A percentile compares a stretch with the other conserved stretches of the same genome.
phyloP scores from a whole-genome alignment of 495 filamentous ascomycete genomes.

The Neurospora tetraspora region DNA sequence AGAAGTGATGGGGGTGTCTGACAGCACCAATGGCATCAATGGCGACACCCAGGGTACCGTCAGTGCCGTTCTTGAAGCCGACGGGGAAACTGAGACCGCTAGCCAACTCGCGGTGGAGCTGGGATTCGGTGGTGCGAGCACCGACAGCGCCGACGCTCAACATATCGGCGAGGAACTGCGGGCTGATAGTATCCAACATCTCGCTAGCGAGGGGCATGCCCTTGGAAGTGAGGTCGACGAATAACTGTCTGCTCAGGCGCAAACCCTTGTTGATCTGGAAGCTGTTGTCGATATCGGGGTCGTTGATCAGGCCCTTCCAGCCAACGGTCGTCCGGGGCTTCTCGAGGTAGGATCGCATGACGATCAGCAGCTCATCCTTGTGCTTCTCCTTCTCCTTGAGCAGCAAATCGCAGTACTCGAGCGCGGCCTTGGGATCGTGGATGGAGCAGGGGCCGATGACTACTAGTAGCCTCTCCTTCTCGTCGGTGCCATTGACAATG shows the following conservation, averaged over 20 bases:
- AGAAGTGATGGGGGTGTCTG: conserved; percentile 89
- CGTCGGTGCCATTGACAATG: conserved; percentile 71
- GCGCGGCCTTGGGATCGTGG: conserved; percentile 84
- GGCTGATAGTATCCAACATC: conserved; percentile 98
- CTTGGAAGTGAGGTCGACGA: conserved; percentile 84
- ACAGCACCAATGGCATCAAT: conserved; percentile 97
- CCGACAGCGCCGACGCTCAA: conserved; percentile 88
- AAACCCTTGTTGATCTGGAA: conserved; percentile 99
- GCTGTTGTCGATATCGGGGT: conserved; percentile 96
- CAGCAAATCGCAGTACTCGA: conserved; percentile 87
- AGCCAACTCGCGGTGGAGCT: conserved; percentile 90
- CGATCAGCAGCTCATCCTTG: conserved; percentile 78
- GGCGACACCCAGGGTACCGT: conserved; percentile 80
- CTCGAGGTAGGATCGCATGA: conserved; percentile 98
- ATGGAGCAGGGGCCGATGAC: conserved; percentile 96
- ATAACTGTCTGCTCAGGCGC: conserved; percentile 76
- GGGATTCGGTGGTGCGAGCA: conserved; percentile 89
- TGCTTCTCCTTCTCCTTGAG: conserved; percentile 80
- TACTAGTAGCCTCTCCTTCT: conserved; percentile 70
- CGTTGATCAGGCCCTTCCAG: conserved; percentile 99
- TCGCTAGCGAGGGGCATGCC: conserved; percentile 98
- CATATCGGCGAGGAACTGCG: conserved; percentile 94
- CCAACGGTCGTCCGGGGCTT: conserved; percentile 98
- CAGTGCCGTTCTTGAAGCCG: conserved; percentile 99
- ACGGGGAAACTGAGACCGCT: conserved; percentile 94